phyloP scores from a whole-genome alignment of 768 basidiomycete genomes.

The Suillus occidentalis region DNA sequence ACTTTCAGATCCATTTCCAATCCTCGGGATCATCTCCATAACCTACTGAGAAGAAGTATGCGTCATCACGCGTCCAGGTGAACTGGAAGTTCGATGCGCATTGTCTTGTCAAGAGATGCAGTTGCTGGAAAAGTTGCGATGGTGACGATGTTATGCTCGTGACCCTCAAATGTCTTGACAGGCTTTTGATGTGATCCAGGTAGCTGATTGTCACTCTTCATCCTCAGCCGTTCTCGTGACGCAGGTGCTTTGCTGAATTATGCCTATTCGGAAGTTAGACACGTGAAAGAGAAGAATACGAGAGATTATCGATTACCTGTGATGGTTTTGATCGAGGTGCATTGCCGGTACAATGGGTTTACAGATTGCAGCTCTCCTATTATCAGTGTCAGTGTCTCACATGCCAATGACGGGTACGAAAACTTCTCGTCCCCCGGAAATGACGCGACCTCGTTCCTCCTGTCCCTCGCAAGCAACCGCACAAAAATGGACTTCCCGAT shows the following conservation, averaged over 20 bases:
- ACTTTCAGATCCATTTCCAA: too few relatives aligned
- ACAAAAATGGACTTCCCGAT: slow-evolving; percentile 83
- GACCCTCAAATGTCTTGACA: not conserved
- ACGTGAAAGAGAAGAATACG: not conserved
- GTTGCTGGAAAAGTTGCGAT: not conserved
- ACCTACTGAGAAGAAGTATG: too few relatives aligned
- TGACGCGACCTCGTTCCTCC: slow-evolving; percentile 67
- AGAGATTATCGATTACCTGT: not conserved
- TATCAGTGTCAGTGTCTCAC: not conserved
- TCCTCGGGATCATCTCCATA: too few relatives aligned
- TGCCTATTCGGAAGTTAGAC: not conserved
- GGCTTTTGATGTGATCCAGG: not conserved
- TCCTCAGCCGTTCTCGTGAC: not conserved
- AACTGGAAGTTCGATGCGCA: too few relatives aligned
- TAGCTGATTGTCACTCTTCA: not conserved
- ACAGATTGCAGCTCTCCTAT: not conserved
- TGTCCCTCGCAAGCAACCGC: slow-evolving; percentile 69
- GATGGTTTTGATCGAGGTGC: not conserved
- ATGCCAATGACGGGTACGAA: slow-evolving; percentile 74
- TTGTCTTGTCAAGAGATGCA: too few relatives aligned
- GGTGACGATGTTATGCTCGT: not conserved
- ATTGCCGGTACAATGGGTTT: too few relatives aligned
- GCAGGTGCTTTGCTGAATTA: not conserved
- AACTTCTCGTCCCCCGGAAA: slow-evolving; percentile 74
- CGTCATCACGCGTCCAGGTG: too few relatives aligned